Conservation (phyloP, 495 filamentous ascomycete species). For the Neurospora sp. region DNA sequence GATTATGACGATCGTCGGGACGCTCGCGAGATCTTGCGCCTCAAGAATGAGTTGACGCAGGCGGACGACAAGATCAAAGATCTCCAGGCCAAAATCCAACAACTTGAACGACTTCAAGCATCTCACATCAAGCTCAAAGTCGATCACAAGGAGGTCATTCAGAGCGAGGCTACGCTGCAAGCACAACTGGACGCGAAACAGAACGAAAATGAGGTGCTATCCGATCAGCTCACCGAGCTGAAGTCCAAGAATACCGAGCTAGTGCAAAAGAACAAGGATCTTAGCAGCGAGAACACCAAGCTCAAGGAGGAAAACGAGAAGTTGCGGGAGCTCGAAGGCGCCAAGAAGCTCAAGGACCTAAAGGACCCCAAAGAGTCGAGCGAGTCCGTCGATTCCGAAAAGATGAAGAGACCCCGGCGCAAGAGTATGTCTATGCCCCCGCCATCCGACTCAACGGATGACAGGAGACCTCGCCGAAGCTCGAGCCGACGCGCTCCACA, state of each 20-base stretch:
- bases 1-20: constrained; percentile 15
- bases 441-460: constrained; percentile 13
- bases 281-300: constrained; percentile 78
- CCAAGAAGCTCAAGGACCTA: constrained; percentile 28
- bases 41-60: constrained; percentile 11
- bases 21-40: constrained; percentile 11
- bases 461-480: constrained; percentile 21
- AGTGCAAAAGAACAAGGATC: constrained; percentile 76
- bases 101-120: constrained; percentile 12
- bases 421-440: neutral
- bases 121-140: constrained; percentile 45
- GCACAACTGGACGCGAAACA: constrained; percentile 71
- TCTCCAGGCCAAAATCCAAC: neutral
- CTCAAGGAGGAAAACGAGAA: constrained; percentile 74
- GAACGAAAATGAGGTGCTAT: constrained; percentile 61
- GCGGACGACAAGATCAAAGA: constrained; percentile 13
- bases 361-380: neutral
- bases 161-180: constrained; percentile 61
- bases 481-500: constrained; percentile 13
- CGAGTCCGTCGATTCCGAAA: neutral
- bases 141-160: constrained; percentile 43
- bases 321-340: constrained; percentile 67
- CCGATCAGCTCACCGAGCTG: neutral
- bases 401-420: constrained; percentile 4
- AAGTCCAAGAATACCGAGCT: constrained; percentile 47